Base-by-base conservation (phyloP, 2,329 filamentous ascomycete species). In the Fusarium pseudoanthophilum region DNA sequence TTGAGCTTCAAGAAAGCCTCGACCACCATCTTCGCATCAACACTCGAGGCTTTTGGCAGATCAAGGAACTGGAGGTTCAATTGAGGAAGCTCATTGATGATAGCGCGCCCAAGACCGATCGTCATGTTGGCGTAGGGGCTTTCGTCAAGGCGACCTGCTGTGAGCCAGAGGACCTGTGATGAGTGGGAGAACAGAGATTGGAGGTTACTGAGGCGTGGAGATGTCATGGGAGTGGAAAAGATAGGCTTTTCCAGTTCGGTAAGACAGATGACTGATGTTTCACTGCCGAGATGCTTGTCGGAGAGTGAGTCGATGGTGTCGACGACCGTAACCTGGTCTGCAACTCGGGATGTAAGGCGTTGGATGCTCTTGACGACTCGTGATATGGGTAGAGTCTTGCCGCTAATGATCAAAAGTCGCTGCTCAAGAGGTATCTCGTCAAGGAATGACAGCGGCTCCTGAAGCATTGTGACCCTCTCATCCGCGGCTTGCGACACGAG, bases 1-100 rank as follows among this genome's bases (percentile, higher is more conserved):
- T 57, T 57, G 9, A 57, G 40, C 40, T 62, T 62, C 51, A 62
- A n/a, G 14, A 62, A 57, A 5, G 60, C 26, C 51, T 57, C 60
- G 16, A 34, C 26, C 10, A 62, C 51, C 26, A 18, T 46, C 13
- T 42, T 45, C 5, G 60, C 51, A 21, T 57, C 51, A 11, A 46
- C 9, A 13, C 10, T 26, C 7, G 32, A 37, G 5, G 40, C 1
- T 8, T 62, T 57, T 3, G 40, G 34, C 4, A 57, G 24, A 16
- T 63, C 60, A 4, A 63, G 34, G 36, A 63, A 63, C 28, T 63
- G 60, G 1, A 63, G 24, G 20, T 58, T 58, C 21, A 63, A 4
- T 20, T 63, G 52, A 2, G 60, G 60, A 11, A 63, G 34, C 24
- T 63, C 52, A 4, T 48, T 39, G 21, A 58, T 46, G 40, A 58